Evolutionary conservation across 345 rosid species (phyloP), one percentile per base, ranked within the genome.

Genomic region (Linum tenue): DNA sequence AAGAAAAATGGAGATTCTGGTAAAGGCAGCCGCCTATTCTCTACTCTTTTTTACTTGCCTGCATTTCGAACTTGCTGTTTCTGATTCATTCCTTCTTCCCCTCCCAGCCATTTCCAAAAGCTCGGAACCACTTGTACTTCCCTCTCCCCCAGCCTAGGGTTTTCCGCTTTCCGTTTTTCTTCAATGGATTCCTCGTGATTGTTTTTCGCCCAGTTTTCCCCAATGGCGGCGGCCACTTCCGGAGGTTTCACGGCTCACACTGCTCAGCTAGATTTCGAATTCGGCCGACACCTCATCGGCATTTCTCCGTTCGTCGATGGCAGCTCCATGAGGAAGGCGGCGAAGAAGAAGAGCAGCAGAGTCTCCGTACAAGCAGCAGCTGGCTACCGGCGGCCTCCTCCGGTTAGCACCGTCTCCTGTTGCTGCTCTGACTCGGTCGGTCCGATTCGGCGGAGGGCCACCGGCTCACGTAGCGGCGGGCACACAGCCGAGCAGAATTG

Each of bases 221-320:
- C 58, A 85, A 69, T 68, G 66, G 85, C 88, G 94, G 78, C 83
- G 74, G 84, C 89, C 66, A 80, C 77, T 77, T 82, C 86, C 60
- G 78, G 80, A 57, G 83, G 73, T 7, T 74, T 86, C 41, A 61
- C 85, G 62, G 55, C 60, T 37, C 37, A 1, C 38, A 16, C 92
- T n/a, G n/a, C n/a, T 66, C 91, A 71, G 73, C 74, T 86, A n/a
- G 85, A 87, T 73, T 82, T 84, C 81, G 75, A 22, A 22, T 1
- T 22, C 31, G 0, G 31, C 31, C 31, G 0, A 0, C 31, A 48
- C 53, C 74, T 61, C 64, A 60, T 6, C 36, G 63, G 53, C 50
- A 50, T 61, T 64, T 77, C 73, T 10, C 74, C 67, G 35, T 56
- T 62, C 35, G 70, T 55, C 42, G 56, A 69, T 35, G 39, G 69